Percentiles rank a stretch among this genome's conserved stretches.
phyloP scores from a whole-genome alignment of 2,329 filamentous ascomycete species.

The Hortaea werneckii region DNA sequence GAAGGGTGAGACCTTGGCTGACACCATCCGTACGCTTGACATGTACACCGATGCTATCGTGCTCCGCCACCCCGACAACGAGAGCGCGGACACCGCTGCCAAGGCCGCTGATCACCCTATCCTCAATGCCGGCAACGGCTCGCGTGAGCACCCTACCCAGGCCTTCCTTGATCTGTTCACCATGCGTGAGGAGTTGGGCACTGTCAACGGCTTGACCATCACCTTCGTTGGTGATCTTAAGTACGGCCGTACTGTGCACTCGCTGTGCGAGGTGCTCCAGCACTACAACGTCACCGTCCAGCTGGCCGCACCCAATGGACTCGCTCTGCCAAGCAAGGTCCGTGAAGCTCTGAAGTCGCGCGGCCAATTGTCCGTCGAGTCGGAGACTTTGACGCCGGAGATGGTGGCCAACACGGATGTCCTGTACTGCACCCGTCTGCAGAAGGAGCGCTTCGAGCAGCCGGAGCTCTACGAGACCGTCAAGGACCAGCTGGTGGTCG shows the following conservation, averaged over 20 bases:
- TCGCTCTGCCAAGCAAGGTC: conserved; percentile 67
- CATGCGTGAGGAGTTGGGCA: conserved; percentile 93
- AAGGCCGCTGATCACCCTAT: conserved; percentile 85
- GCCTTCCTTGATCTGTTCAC: conserved; percentile 97
- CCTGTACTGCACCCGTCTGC: conserved; percentile 91
- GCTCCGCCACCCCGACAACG: conserved; percentile 82
- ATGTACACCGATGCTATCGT: conserved; percentile 94
- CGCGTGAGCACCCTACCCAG: conserved; percentile 92
- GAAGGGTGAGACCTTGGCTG: conserved; percentile 89
- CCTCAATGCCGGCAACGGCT: conserved; percentile 95
- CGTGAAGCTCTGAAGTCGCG: conserved; percentile 60
- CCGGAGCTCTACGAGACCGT: conserved; percentile 71
- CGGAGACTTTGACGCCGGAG: conserved; percentile 70
- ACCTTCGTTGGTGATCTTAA: conserved; percentile 91
- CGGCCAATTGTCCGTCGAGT: conserved; percentile 68
- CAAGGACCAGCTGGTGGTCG: conserved; percentile 80
- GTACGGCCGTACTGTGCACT: conserved; percentile 92
- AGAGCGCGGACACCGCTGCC: conserved; percentile 68
- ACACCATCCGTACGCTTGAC: conserved; percentile 84
- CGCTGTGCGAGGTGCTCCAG: conserved; percentile 81
- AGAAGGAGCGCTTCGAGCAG: conserved; percentile 90
- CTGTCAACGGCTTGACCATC: conserved; percentile 87
- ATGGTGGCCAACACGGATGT: conserved; percentile 82
- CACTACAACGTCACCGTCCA: conserved; percentile 95
- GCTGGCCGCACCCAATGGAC: conserved; percentile 71